Base-by-base conservation (phyloP, 78 protist species). In the Protostelium mycophagum region DNA sequence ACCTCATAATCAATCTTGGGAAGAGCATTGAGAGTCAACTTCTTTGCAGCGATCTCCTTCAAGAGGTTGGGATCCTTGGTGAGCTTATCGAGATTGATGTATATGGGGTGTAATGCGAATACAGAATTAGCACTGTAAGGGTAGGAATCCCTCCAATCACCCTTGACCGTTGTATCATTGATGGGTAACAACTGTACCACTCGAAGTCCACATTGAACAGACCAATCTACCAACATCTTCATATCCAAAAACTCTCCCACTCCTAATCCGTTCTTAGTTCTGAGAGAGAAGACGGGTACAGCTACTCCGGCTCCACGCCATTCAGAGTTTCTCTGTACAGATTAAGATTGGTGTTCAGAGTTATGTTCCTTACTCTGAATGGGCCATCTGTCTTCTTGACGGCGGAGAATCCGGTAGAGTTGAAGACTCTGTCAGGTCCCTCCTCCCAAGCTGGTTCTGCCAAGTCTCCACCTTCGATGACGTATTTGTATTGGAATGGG, bases 231-330 rank as follows among this genome's bases (percentile, higher is more conserved):
- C 0, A 96, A 34, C 28, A 25, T 35, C 28, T 28, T 39, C 5
- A 97, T 16, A 83, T 97, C 98, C 38, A 34, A 63, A 83, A 96
- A 96, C 63, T 97, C 98, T 34, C 98, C 98, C 85, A 96, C 89
- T 35, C 98, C 98, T 36, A 87, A 28, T 38, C 96, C 87, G 34
- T 88, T 38, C 34, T 36, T 86, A 1, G 90, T 51, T 10, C 97
- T 36, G 35, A 97, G 87, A 35, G 98, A 94, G 84, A 96, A 97
- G 36, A 97, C 84, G 34, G 97, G 98, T 29, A 96, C 39, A 1
- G 94, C 94, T 35, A 96, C 96, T 86, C 98, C 98, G 9, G 96
- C 88, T 28, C 92, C 93, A 25, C 88, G 85, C 88, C n/a, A 86
- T 0, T 23, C 1, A 31, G 16, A 83, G 29, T 88, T 85, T 85